Evolutionary conservation across 805 yeast species (phyloP), one percentile per base, ranked within the genome.

Genomic region (Clavispora carvajalis): DNA sequence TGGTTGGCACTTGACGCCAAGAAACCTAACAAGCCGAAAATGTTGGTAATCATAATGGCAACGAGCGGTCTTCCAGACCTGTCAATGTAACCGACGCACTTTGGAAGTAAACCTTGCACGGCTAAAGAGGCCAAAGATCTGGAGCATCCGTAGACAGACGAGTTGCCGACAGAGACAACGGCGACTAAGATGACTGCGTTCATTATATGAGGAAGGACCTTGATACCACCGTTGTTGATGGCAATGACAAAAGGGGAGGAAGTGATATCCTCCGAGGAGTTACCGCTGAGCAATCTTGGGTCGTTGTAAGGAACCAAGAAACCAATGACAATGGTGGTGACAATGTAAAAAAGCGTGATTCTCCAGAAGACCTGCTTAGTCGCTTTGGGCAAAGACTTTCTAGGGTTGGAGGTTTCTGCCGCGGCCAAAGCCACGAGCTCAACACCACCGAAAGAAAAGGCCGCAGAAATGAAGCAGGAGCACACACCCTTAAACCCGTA

Each of bases 21-120:
- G 53, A 66, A 69, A 22, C 73, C 67, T 33, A 69, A 55, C 41
- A 64, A 53, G 3, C 74, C 74, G 46, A 69, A 65, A 5, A 63
- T 41, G 37, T 75, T 65, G 23, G 80, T 72, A 37, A 76, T 56
- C 21, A 63, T 48, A 45, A 80, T 73, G 39, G 82, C 80, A 30
- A 67, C 74, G 40, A 82, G 55, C 22, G 90, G 90, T 57, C 88
- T 73, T 43, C 88, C 89, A 17, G 69, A 70, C 52, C 79, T 69
- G 58, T 82, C 88, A 47, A 80, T 71, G 63, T 79, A 81, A 3
- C 74, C 76, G 36, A 79, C 68, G 41, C 74, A 58, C 49, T 66
- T 63, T 39, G 88, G 87, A 37, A 82, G 76, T 54, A 73, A 73
- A 9, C 85, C 84, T 54, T 77, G 79, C 29, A 73, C 81, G 12